Percentiles rank a stretch among this genome's conserved stretches.
phyloP scores from a whole-genome alignment of 2,329 filamentous ascomycete species.

The Macrophomina pseudophaseolina region DNA sequence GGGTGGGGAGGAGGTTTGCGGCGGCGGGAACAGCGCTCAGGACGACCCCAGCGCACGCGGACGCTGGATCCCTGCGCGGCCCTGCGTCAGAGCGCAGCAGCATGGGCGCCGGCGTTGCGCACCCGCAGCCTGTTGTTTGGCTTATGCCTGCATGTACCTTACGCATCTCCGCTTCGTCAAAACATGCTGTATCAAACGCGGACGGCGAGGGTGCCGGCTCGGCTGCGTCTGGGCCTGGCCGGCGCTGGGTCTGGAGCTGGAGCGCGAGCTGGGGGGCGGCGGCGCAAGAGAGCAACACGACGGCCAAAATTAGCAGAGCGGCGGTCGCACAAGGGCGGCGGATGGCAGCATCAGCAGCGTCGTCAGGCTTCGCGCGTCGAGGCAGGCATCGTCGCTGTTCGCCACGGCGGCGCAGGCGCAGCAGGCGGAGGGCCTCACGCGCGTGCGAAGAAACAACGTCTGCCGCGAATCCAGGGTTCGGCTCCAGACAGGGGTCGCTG shows the following conservation, averaged over 20 bases:
- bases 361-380: constrained; percentile 6
- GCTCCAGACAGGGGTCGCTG: constrained; percentile 4
- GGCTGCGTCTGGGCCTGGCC: not conserved
- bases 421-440: not conserved
- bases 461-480: not conserved
- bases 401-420: not conserved
- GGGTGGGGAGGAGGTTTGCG: not conserved
- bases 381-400: not conserved
- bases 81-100: constrained; percentile 22
- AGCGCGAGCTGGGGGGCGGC: not conserved
- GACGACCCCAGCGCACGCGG: not conserved
- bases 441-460: not conserved
- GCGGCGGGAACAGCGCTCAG: constrained; percentile 18
- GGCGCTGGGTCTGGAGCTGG: not conserved
- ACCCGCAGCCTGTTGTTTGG: too few relatives aligned
- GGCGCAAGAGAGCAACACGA: not conserved
- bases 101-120: not conserved
- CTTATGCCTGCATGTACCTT: not conserved
- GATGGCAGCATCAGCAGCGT: not conserved
- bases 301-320: not conserved
- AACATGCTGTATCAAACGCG: not conserved
- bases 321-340: not conserved
- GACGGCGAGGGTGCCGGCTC: too few relatives aligned
- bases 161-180: not conserved
- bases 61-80: constrained; percentile 4